A percentile compares a stretch with the other conserved stretches of the same genome.
These are phyloP conservation scores for Ormosia emarginata DNA, from an alignment of 306 rosid genomes.

Conservation along the genomic window DNA sequence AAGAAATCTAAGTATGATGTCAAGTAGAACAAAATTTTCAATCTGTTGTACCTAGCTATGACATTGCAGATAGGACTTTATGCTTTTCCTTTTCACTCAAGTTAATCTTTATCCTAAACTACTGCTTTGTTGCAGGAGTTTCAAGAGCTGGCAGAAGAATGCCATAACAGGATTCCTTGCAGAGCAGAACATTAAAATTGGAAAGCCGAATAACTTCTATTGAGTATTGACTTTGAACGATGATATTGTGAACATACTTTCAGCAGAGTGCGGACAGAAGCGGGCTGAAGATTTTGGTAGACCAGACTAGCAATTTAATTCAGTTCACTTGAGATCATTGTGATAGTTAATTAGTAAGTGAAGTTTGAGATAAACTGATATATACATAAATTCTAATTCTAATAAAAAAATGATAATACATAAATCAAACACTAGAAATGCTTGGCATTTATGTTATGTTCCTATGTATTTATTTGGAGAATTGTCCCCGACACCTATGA, in stretches of 20 bases:
- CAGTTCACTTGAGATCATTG: background rate
- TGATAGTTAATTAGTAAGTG: background rate
- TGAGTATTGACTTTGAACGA: constrained; percentile 35
- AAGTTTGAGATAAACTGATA: background rate
- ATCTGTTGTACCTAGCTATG: background rate
- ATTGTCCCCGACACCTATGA: background rate
- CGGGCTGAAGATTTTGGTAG: constrained; percentile 3
- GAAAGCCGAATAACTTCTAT: constrained; percentile 70
- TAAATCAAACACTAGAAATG: background rate
- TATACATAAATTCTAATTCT: background rate
- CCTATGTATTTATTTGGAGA: background rate
- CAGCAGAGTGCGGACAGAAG: background rate
- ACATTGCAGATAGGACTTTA: background rate
- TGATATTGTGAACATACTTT: background rate
- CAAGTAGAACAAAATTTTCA: background rate
- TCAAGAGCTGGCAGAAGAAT: constrained; percentile 95
- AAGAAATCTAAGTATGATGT: background rate
- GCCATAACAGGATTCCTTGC: constrained; percentile 67
- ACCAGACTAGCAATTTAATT: background rate
- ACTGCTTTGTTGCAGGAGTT: constrained; percentile 61
- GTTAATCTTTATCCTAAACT: background rate
- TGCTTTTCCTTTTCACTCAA: constrained; percentile 9
- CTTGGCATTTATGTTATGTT: background rate
- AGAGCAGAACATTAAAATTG: constrained; percentile 60
- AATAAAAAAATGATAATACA: background rate